A percentile compares a stretch with the other conserved stretches of the same genome.
phyloP scores from a whole-genome alignment of 345 rosid genomes.

The Gossypium arboreum region DNA sequence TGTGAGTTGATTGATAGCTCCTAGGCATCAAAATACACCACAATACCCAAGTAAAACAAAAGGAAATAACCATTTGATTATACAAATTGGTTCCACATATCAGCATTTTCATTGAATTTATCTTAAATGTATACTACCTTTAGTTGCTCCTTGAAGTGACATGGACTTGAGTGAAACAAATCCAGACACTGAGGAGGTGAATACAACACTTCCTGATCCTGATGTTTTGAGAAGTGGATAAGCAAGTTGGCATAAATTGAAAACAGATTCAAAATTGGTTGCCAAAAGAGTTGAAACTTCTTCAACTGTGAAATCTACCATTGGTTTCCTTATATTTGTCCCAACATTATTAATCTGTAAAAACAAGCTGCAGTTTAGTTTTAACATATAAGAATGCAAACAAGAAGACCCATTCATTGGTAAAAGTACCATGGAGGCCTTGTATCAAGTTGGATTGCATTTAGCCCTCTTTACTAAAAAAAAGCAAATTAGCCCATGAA shows the following conservation, averaged over 20 bases:
- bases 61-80: not conserved
- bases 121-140: conserved; percentile 37
- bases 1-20: conserved; percentile 76
- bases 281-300: conserved; percentile 59
- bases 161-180: conserved; percentile 64
- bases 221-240: conserved; percentile 62
- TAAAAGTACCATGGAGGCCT: too few relatives aligned
- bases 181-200: conserved; percentile 69
- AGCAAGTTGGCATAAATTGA: conserved; percentile 67
- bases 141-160: conserved; percentile 75
- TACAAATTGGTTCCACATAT: not conserved
- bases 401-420: too few relatives aligned
- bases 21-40: conserved; percentile 30
- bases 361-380: not conserved
- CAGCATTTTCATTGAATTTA: not conserved
- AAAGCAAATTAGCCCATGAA: too few relatives aligned
- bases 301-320: conserved; percentile 45
- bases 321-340: conserved; percentile 64
- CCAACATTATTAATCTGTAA: conserved; percentile 74
- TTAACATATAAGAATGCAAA: not conserved
- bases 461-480: too few relatives aligned
- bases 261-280: conserved; percentile 73
- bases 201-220: conserved; percentile 56
- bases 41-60: not conserved
- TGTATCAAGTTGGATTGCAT: too few relatives aligned